Percentiles rank a stretch among this genome's conserved stretches.
Conservation (phyloP, 768 basidiomycete species). For the Tephrocybe sp. region DNA sequence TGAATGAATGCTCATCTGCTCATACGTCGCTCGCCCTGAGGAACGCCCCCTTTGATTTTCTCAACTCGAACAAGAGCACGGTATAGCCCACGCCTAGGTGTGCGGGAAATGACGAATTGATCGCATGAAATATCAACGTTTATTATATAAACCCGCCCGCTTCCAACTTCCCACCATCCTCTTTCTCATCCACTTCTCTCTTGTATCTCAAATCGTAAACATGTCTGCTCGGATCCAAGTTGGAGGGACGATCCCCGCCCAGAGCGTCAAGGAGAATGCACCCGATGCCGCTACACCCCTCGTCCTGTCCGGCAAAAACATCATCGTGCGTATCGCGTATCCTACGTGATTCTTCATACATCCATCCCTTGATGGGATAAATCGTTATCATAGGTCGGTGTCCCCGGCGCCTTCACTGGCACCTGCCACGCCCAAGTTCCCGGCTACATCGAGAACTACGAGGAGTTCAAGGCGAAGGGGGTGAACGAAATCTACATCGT, state of each 20-base stretch:
- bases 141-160: background rate
- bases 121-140: background rate
- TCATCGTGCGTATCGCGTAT: conserved; percentile 48
- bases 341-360: background rate
- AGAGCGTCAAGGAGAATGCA: conserved; percentile 59
- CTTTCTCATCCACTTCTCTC: background rate
- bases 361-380: background rate
- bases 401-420: conserved; percentile 78
- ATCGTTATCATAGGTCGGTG: conserved; percentile 56
- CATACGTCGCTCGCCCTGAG: no score
- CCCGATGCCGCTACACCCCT: conserved; percentile 43
- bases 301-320: conserved; percentile 56
- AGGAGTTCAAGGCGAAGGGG: conserved; percentile 76
- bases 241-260: conserved; percentile 49
- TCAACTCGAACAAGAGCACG: no score
- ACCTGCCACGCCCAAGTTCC: conserved; percentile 67
- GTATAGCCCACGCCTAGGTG: no score
- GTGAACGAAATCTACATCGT: conserved; percentile 71
- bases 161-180: background rate
- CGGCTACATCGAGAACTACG: conserved; percentile 62
- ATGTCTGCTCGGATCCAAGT: conserved; percentile 39
- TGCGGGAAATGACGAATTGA: conserved; percentile 6
- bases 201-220: background rate
- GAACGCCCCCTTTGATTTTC: no score
- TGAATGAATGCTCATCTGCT: no score